Evolutionary conservation across 2,329 filamentous ascomycete genomes (phyloP), one percentile per base, ranked within the genome.

Genomic region (Paraphoma sp.): DNA sequence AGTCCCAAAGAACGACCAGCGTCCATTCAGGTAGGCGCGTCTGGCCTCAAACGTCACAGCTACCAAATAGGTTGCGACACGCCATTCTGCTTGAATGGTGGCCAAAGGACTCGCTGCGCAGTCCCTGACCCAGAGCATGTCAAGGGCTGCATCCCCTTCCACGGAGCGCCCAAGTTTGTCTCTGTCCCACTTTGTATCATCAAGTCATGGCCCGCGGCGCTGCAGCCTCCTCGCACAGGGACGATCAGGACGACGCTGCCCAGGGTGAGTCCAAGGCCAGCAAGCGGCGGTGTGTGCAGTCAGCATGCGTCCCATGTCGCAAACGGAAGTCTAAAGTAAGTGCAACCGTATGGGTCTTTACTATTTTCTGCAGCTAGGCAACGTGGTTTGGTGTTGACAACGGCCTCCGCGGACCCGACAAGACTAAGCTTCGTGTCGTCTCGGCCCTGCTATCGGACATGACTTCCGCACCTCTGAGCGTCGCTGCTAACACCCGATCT

Each of bases 261-360:
- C 9, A 59, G 66, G 49, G 62, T 54, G 71, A 72, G 46, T 45
- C 64, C 44, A 76, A 72, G 58, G 54, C 62, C 3, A 65, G 57
- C 63, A 76, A 76, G 59, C 64, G 74, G 33, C 65, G 73, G 38
- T 76, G 74, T 53, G 71, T 76, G 16, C 70, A 70, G 52, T 74
- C 71, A 7, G 80, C 81, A 29, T 83, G 81, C 62, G 79, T 81
- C 41, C 79, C 80, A n/a, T 83, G 81, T 65, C 74, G 81, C 41
- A 82, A 80, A 64, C 78, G 81, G 54, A 83, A 83, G 63, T 81
- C 78, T 55, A 83, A 82, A 73, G 81, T 80, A 56, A 68, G 67
- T 64, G 46, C 42, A 17, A 43, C 28, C 44, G 29, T 47, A 29
- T 18, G 30, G 42, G 46, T 57, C 23, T n/a, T n/a, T 36, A 36